These are phyloP conservation scores for Rhynchospora tenuis DNA, from an alignment of 176 grass and related monocot species.

Conservation along the genomic window DNA sequence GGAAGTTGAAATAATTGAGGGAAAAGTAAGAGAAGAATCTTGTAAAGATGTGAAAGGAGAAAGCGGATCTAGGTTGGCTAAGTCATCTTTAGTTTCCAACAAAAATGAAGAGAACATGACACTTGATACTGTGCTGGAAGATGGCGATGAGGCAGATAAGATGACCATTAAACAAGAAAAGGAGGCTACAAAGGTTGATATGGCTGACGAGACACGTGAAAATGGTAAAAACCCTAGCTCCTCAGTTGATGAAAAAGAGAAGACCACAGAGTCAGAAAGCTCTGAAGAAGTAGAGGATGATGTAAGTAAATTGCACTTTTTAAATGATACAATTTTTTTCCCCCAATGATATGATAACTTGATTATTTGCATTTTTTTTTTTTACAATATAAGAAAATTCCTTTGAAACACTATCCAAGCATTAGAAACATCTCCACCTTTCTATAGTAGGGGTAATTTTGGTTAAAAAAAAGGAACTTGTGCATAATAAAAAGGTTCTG, in stretches of 20 bases:
- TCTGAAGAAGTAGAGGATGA: conserved; percentile 64
- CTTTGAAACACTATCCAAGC: background rate
- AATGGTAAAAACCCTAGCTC: conserved; percentile 10
- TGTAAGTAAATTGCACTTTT: conserved; percentile 41
- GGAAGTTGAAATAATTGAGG: background rate
- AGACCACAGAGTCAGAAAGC: conserved; percentile 25
- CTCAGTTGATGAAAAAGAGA: conserved; percentile 26
- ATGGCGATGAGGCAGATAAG: background rate
- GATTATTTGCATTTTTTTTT: background rate
- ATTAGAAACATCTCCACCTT: conserved; percentile 1
- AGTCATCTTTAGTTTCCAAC: conserved; percentile 6
- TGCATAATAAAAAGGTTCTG: background rate
- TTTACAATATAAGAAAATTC: conserved; percentile 10
- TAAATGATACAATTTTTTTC: conserved; percentile 20
- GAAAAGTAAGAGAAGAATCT: background rate
- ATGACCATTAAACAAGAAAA: background rate
- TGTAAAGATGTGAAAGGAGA: background rate
- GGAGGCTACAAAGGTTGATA: conserved; percentile 7
- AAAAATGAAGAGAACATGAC: conserved; percentile 6
- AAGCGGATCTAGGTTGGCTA: background rate
- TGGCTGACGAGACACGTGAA: conserved; percentile 5
- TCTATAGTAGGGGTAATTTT: background rate
- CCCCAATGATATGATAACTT: background rate
- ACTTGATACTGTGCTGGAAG: background rate
- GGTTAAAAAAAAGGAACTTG: background rate